Percentiles rank a stretch among this genome's conserved stretches.
Evolutionary conservation across 1,139 yeast genomes (phyloP).

Genomic region (Candida mesenterica): DNA sequence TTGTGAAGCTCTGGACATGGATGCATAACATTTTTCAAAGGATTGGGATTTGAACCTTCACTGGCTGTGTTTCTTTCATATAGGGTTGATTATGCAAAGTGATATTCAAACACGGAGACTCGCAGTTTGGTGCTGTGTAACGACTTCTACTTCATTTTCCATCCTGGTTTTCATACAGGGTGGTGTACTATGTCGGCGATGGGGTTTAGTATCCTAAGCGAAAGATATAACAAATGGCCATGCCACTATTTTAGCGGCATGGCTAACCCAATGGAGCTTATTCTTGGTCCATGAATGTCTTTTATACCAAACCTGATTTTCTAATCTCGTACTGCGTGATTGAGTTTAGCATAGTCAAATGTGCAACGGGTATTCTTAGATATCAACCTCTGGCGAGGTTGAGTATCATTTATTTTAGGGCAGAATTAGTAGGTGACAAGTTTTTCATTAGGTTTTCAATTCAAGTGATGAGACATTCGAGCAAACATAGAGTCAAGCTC

Average conservation of each 20-base stretch:
- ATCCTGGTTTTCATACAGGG: slow-evolving; percentile 13
- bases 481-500: slow-evolving; percentile 95
- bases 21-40: neutral
- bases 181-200: slow-evolving; percentile 50
- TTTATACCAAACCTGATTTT: slow-evolving; percentile 15
- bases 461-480: slow-evolving; percentile 67
- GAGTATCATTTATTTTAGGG: slow-evolving; percentile 22
- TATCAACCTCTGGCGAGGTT: slow-evolving; percentile 23
- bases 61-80: slow-evolving; percentile 3
- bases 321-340: slow-evolving; percentile 25
- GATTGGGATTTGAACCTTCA: slow-evolving; percentile 1
- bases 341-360: slow-evolving; percentile 60
- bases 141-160: slow-evolving; percentile 10
- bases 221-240: slow-evolving; percentile 76
- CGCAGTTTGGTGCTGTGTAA: too few species aligned
- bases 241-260: slow-evolving; percentile 9
- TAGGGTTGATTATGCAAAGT: slow-evolving; percentile 7
- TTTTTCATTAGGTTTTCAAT: slow-evolving; percentile 15
- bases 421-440: slow-evolving; percentile 1
- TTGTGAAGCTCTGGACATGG: slow-evolving; percentile 16
- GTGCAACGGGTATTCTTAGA: slow-evolving; percentile 58
- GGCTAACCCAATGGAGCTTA: slow-evolving; percentile 91
- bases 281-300: slow-evolving; percentile 67
- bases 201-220: slow-evolving; percentile 61
- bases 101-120: too few species aligned